A percentile compares a stretch with the other conserved stretches of the same genome.
Evolutionary conservation across 768 basidiomycete species (phyloP).

Genomic region (Sporobolomyces roseus): DNA sequence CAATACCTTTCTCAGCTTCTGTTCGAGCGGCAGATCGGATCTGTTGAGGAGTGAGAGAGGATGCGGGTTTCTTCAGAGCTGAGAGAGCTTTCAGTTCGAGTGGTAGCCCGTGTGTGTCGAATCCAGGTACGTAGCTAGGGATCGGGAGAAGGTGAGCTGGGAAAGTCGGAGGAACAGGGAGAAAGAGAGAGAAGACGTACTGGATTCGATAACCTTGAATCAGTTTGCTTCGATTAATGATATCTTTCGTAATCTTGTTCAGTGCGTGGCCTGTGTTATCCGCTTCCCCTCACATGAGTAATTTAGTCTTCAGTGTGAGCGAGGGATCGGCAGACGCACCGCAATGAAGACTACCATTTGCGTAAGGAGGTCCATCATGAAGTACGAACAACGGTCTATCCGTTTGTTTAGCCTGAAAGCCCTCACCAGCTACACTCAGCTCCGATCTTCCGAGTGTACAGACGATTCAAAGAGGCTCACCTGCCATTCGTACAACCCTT

Average conservation of each 20-base stretch:
- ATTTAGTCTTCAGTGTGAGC: too few relatives aligned
- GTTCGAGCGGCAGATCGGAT: constrained; percentile 69
- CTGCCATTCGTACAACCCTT: constrained; percentile 64
- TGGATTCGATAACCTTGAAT: constrained; percentile 71
- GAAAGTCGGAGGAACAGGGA: neutral
- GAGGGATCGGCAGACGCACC: constrained; percentile 55
- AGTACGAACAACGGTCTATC: constrained; percentile 71
- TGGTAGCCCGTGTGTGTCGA: constrained; percentile 97
- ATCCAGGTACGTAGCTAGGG: constrained; percentile 82
- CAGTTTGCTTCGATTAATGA: constrained; percentile 84
- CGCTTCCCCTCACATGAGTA: too few relatives aligned
- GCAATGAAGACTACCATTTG: constrained; percentile 92
- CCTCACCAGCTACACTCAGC: too few relatives aligned
- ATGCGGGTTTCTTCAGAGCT: constrained; percentile 56
- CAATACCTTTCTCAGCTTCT: constrained; percentile 70
- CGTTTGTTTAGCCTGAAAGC: constrained; percentile 60
- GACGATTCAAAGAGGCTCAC: constrained; percentile 41
- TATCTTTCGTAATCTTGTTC: constrained; percentile 94
- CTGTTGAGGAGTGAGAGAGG: constrained; percentile 56
- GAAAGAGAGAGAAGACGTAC: constrained; percentile 54
- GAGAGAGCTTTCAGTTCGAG: constrained; percentile 91
- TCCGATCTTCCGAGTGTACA: neutral
- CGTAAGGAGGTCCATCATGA: constrained; percentile 96
- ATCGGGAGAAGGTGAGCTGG: neutral
- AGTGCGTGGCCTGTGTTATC: constrained; percentile 93